Evolutionary conservation across 495 filamentous ascomycete species (phyloP), one percentile per base, ranked within the genome.

Genomic region (Hypoxylon fragiforme): DNA sequence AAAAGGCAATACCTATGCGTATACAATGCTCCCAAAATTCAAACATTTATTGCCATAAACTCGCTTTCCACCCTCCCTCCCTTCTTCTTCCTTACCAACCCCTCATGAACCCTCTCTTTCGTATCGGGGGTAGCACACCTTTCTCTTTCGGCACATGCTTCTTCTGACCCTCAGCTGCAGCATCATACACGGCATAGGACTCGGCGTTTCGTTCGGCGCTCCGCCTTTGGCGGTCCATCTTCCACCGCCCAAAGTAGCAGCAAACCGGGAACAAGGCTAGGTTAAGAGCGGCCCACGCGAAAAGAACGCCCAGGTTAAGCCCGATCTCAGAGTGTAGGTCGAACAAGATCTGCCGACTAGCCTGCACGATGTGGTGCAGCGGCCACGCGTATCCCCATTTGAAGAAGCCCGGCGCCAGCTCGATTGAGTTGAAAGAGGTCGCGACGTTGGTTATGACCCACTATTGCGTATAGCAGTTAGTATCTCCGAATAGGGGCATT

Each of bases 381-480:
- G 85, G 85, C 84, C 85, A 88, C 7, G 82, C 85, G 71, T 85
- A 86, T 0, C 85, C 86, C 82, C 85, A 89, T 1, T 66, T 59
- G 65, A 83, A 89, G 65, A 87, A 87, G 0, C 65, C 67, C 0
- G 82, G 78, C 6, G 81, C 78, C 15, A 89, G 49, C 24, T 79
- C 79, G 19, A 89, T 60, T 1, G 75, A 60, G 69, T 89, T 87
- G 66, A 90, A 89, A 0, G 75, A 73, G 0, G 83, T 86, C 0
- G 77, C 66, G 2, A 88, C 84, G 63, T 89, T 89, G 2, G 81
- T 84, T 43, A 89, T 86, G 20, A 89, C 83, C 86, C 85, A 89
- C 58, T 62, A 32, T 15, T 9, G 41, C 18, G 13, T 30, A 15
- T 39, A 35, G 44, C 35, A 42, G 57, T 36, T 8, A 45, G 31